Evolutionary conservation across 495 filamentous ascomycete genomes (phyloP), one percentile per base, ranked within the genome.

Genomic region (Neurospora tetraspora): DNA sequence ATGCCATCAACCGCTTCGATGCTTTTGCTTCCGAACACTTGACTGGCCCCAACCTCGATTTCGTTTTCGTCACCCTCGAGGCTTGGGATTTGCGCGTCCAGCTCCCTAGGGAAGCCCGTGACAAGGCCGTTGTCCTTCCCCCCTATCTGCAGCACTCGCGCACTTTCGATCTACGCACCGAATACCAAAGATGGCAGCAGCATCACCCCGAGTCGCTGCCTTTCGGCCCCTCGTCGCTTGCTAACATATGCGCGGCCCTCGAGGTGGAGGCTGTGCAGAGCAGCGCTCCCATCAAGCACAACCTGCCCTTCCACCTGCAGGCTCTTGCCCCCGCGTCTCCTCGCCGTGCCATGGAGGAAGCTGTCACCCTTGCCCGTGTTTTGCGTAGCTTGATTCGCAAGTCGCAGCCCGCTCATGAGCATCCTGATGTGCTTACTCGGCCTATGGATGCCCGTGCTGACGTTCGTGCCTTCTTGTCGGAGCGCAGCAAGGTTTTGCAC

Each of bases 81-180:
- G 94, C 96, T 37, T 99, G 96, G 96, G 96, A 99, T 82, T 90
- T 99, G 70, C 94, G 96, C 74, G 96, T 99, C 68, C 96, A 99
- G 85, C 88, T 99, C 74, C 96, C 96, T 39, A 92, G 96, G 69
- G 96, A 99, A 84, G 96, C 96, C 76, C 93, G 96, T 72, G 96
- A 98, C 84, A 98, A 99, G 85, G 92, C 95, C 47, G 95, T 98
- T 42, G 95, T 97, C 18, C 88, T 99, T 23, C 96, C 96, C n/a
- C 90, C 94, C 18, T 98, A 98, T 79, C 88, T 99, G 38, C 96
- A 98, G 82, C 96, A 99, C 85, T 98, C 96, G 45, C 90, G 96
- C 68, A 96, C 94, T 39, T 99, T 97, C 81, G 96, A 98, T 81
- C 87, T 99, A 37, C 92, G 96, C 65, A 96, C 94, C 74, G 96